These are phyloP conservation scores for Seiridium unicorne DNA, from an alignment of 2,329 filamentous ascomycete species.

Conservation along the genomic window DNA sequence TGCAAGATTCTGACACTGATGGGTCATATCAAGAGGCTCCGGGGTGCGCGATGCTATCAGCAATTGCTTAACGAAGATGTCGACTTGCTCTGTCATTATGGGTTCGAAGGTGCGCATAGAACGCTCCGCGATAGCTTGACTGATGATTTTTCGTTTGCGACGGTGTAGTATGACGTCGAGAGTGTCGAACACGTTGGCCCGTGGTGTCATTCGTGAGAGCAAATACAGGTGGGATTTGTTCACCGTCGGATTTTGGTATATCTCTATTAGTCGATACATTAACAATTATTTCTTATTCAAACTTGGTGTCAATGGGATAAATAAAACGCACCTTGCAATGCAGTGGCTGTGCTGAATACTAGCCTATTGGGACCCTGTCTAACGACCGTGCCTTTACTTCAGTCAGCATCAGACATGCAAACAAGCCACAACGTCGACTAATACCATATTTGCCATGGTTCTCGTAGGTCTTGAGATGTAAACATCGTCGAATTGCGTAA, in stretches of 20 bases:
- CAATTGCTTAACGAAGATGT: conserved; percentile 4
- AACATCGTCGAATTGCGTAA: background rate
- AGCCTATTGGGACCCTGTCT: conserved; percentile 17
- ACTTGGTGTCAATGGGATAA: too few species aligned
- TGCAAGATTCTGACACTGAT: conserved; percentile 9
- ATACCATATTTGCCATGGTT: background rate
- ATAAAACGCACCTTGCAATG: conserved; percentile 6
- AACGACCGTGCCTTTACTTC: conserved; percentile 11
- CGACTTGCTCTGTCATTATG: background rate
- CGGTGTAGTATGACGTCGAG: conserved; percentile 2
- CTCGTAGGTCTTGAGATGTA: background rate
- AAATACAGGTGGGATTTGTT: conserved; percentile 17
- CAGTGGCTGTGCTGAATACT: conserved; percentile 16
- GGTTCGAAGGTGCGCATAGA: conserved; percentile 8
- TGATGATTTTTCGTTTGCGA: conserved; percentile 3
- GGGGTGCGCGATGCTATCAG: conserved; percentile 4
- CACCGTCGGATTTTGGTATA: conserved; percentile 16
- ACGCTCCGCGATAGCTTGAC: background rate
- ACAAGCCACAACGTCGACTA: background rate
- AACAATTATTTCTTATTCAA: background rate
- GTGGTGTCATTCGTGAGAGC: conserved; percentile 8
- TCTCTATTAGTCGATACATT: conserved; percentile 10
- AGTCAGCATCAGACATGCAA: background rate
- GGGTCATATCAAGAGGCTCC: conserved; percentile 12
- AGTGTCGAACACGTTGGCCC: conserved; percentile 7